Conservation (phyloP, 305 asterid genomes). For the Fraxinus xanthoxyloides region DNA sequence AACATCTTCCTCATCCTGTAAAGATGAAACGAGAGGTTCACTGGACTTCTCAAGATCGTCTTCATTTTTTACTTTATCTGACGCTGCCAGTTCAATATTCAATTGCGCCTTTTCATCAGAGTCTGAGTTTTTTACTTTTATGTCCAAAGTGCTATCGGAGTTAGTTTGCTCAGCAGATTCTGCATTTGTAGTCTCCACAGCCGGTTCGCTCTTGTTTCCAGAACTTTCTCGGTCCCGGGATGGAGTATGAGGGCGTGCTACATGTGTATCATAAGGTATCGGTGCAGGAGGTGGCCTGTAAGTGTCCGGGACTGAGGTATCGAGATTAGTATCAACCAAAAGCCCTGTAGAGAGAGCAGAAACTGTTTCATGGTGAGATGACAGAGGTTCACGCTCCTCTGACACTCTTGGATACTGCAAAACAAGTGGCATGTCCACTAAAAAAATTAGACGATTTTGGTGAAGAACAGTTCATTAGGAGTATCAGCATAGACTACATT, state of each 20-base stretch:
- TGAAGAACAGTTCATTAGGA: neutral
- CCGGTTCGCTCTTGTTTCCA: constrained; percentile 39
- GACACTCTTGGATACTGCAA: constrained; percentile 65
- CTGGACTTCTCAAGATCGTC: constrained; percentile 58
- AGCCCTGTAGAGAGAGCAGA: constrained; percentile 59
- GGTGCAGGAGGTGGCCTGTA: constrained; percentile 86
- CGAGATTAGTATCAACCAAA: constrained; percentile 86
- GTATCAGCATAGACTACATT: neutral
- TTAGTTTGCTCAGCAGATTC: constrained; percentile 39
- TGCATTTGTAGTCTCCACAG: constrained; percentile 32
- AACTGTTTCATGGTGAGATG: constrained; percentile 48
- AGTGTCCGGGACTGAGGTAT: constrained; percentile 78
- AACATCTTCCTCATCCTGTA: constrained; percentile 69
- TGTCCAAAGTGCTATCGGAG: constrained; percentile 41
- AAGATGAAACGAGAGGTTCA: constrained; percentile 32
- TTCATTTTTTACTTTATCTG: constrained; percentile 50
- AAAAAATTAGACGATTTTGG: neutral
- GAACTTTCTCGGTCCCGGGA: constrained; percentile 37
- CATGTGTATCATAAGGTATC: constrained; percentile 60
- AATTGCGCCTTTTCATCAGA: constrained; percentile 41
- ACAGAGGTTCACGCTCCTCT: constrained; percentile 59
- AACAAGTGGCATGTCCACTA: constrained; percentile 15
- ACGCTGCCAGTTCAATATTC: constrained; percentile 34
- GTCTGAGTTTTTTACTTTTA: constrained; percentile 43
- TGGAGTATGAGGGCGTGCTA: constrained; percentile 42